Percentiles rank a stretch among this genome's conserved stretches.
Conservation (phyloP, 495 filamentous ascomycete species). For the Lasiosphaeria hispida region DNA sequence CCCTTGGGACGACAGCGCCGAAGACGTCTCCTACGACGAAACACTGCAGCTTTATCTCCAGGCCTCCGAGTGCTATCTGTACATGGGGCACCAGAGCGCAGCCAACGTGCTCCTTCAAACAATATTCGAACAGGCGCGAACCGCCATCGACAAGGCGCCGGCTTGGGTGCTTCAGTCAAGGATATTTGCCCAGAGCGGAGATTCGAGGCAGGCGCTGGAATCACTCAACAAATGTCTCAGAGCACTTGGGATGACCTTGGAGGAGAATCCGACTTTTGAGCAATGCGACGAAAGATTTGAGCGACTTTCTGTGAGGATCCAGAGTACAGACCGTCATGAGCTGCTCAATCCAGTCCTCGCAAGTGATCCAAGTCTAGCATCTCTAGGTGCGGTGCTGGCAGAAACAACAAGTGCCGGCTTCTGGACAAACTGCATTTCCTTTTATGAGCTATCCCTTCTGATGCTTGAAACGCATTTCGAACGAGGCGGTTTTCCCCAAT, state of each 20-base stretch:
- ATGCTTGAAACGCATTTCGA: slow-evolving; percentile 68
- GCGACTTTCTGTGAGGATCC: slow-evolving; percentile 55
- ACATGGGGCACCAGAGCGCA: slow-evolving; percentile 62
- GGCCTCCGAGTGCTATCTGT: slow-evolving; percentile 78
- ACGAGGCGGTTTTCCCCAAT: slow-evolving; percentile 67
- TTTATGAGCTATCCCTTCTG: slow-evolving; percentile 71
- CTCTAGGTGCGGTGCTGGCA: slow-evolving; percentile 68
- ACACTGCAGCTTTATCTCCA: slow-evolving; percentile 70
- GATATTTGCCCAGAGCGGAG: slow-evolving; percentile 68
- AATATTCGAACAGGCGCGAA: slow-evolving; percentile 64
- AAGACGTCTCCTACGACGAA: slow-evolving; percentile 84
- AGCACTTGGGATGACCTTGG: slow-evolving; percentile 64
- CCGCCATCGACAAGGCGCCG: slow-evolving; percentile 69
- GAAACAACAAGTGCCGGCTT: slow-evolving; percentile 79
- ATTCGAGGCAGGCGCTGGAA: slow-evolving; percentile 64
- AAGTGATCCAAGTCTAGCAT: slow-evolving; percentile 56
- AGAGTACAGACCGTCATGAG: slow-evolving; percentile 55
- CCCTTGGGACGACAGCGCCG: slow-evolving; percentile 66
- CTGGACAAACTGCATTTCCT: slow-evolving; percentile 73
- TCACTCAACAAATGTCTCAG: slow-evolving; percentile 64
- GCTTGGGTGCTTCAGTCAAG: slow-evolving; percentile 77
- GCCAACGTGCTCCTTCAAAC: slow-evolving; percentile 62
- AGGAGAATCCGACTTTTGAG: slow-evolving; percentile 64
- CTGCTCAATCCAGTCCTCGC: slow-evolving; percentile 51
- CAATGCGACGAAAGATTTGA: slow-evolving; percentile 73